phyloP scores from a whole-genome alignment of 2,329 filamentous ascomycete genomes.

The Berkeleyomyces rouxiae region DNA sequence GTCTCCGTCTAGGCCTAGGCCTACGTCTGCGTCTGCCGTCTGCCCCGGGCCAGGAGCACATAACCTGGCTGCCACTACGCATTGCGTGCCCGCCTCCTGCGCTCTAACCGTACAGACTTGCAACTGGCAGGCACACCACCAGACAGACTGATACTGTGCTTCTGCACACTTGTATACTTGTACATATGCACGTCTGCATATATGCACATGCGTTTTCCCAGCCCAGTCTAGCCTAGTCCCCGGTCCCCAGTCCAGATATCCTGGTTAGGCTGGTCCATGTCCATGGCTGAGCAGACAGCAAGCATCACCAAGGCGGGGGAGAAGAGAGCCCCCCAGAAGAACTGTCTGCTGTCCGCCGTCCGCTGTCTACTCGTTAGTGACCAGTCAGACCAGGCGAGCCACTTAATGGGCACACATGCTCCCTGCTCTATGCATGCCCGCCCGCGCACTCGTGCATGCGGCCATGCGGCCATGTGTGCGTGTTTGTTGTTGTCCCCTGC shows the following conservation, averaged over 20 bases:
- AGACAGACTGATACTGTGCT: neutral
- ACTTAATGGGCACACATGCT: neutral
- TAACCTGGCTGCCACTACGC: too few species aligned
- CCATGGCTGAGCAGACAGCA: neutral
- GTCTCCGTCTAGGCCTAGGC: too few species aligned
- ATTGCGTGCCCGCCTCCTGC: too few species aligned
- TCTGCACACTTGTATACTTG: neutral
- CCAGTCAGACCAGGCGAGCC: neutral
- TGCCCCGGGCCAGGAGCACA: too few species aligned
- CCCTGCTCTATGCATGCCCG: neutral
- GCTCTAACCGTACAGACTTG: too few species aligned
- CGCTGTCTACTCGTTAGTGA: too few species aligned
- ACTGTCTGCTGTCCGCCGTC: too few species aligned
- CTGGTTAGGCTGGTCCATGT: neutral
- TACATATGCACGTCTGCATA: neutral
- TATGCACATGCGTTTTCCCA: conserved; percentile 1
- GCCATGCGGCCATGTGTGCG: neutral
- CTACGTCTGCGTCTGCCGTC: too few species aligned
- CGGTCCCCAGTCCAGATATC: neutral
- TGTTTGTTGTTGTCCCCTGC: neutral
- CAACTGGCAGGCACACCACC: too few species aligned
- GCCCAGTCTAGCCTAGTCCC: neutral
- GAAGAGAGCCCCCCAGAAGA: too few species aligned
- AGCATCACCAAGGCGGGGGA: neutral
- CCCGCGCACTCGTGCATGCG: neutral